Evolutionary conservation across 208 protist species (phyloP).

Genomic region (Acanthamoeba culbertsoni): DNA sequence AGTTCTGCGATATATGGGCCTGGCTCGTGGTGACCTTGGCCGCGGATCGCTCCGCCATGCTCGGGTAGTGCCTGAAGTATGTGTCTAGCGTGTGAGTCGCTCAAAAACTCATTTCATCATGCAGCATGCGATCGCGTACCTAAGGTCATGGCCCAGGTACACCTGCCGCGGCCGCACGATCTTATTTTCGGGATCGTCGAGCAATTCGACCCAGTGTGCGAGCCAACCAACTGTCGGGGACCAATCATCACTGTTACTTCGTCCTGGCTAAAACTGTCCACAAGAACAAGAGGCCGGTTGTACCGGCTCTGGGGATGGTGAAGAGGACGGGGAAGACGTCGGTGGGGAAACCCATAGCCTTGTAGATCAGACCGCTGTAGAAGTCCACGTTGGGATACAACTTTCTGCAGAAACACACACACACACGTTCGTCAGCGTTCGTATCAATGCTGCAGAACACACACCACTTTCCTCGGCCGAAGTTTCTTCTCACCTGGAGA

Average conservation of each 20-base stretch:
- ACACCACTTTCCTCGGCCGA: no score
- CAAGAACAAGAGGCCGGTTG: background rate
- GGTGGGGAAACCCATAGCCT: slow-evolving; percentile 77
- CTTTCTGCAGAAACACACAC: slow-evolving; percentile 56
- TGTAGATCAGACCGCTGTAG: slow-evolving; percentile 81
- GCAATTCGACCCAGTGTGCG: slow-evolving; percentile 80
- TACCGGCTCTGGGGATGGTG: slow-evolving; percentile 79
- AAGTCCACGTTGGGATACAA: slow-evolving; percentile 88
- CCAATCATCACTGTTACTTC: background rate
- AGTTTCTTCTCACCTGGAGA: slow-evolving; percentile 39
- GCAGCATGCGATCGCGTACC: background rate
- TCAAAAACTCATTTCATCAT: background rate
- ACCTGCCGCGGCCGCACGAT: slow-evolving; percentile 72
- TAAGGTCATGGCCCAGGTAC: slow-evolving; percentile 45
- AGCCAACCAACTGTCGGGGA: slow-evolving; percentile 78
- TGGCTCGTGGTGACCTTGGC: slow-evolving; percentile 1
- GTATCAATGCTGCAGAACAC: no score
- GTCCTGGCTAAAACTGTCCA: background rate
- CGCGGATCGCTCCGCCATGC: background rate
- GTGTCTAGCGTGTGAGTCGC: background rate
- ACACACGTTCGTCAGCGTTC: no score
- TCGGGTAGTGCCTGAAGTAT: background rate
- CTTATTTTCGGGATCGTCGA: slow-evolving; percentile 61
- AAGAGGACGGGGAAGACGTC: slow-evolving; percentile 87
- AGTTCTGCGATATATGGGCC: slow-evolving; percentile 10